These are phyloP conservation scores for Cladophialophora psammophila DNA, from an alignment of 2,329 filamentous ascomycete genomes.

Conservation along the genomic window DNA sequence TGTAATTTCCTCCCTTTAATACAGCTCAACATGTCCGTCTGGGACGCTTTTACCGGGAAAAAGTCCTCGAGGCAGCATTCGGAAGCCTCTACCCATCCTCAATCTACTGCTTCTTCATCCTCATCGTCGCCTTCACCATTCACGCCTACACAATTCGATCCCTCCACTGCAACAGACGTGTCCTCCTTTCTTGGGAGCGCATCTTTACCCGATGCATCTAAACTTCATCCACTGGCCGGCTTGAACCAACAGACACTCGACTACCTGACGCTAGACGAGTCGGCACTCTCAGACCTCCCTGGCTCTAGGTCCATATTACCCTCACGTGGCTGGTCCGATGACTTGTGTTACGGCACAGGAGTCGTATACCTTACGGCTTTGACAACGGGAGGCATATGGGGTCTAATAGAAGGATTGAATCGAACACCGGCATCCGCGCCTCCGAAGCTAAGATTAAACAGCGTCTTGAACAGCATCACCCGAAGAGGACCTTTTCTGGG, in stretches of 20 bases:
- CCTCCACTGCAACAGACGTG: conserved; percentile 75
- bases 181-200: conserved; percentile 83
- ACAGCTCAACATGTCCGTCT: conserved; percentile 59
- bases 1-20: background rate
- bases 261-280: conserved; percentile 93
- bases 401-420: conserved; percentile 85
- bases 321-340: conserved; percentile 95
- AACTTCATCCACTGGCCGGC: conserved; percentile 91
- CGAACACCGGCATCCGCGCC: conserved; percentile 74
- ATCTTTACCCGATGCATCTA: conserved; percentile 81
- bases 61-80: conserved; percentile 52
- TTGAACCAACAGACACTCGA: conserved; percentile 92
- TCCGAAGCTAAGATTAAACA: conserved; percentile 91
- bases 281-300: conserved; percentile 82
- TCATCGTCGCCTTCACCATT: conserved; percentile 45
- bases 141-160: conserved; percentile 68
- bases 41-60: conserved; percentile 68
- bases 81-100: conserved; percentile 53
- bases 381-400: conserved; percentile 87
- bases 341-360: conserved; percentile 96
- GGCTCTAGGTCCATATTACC: conserved; percentile 87
- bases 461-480: conserved; percentile 92
- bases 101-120: conserved; percentile 45
- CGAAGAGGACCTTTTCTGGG: conserved; percentile 92
- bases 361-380: conserved; percentile 91